Base-by-base conservation (phyloP, 1,284 basidiomycete species). In the Ceratobasidium sp. region DNA sequence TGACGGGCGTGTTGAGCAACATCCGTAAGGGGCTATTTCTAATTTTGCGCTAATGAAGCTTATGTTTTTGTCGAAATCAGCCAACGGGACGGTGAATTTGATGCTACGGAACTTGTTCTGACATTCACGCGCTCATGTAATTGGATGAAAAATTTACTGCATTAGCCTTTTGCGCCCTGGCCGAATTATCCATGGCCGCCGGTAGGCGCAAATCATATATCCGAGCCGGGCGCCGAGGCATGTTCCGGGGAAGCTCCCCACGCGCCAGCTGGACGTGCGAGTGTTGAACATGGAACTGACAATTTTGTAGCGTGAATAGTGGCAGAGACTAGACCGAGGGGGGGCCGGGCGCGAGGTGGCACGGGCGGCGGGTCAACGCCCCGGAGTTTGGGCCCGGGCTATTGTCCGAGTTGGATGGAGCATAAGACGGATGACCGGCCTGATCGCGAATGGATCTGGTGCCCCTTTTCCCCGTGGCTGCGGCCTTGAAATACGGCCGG, bases 61-160 rank as follows among this genome's bases (percentile, higher is more conserved):
- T 35, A 59, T 27, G 27, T 30, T 18, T 27, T 67, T 46, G 38
- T 20, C 48, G 33, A 33, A 12, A 33, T 68, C 44, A 74, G 70
- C 70, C 18, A 74, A 64, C 41, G 70, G 70, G 30, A 74, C 70
- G 16, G 70, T 52, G 41, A 74, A 74, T 74, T 74, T 74, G 70
- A 74, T 74, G 70, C 30, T 59, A 20, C 57, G 59, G n/a, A 74
- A 74, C 59, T 33, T 41, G 27, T 64, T 74, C 23, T 74, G 55
- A 64, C 62, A 23, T 46, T 30, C 27, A 62, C 62, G 62, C 62
- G 18, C 62, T 65, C 38, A 44, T 62, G 60, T 62, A 62, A n/a
- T 48, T 8, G n/a, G 62, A 41, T 30, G 44, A 46, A 46, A 44
- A 65, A 38, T 27, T 62, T 5, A 57, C 55, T 71, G 59, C 54